Evolutionary conservation across 202 grass and related monocot species (phyloP).

Genomic region (Cymbopogon flexuosus): DNA sequence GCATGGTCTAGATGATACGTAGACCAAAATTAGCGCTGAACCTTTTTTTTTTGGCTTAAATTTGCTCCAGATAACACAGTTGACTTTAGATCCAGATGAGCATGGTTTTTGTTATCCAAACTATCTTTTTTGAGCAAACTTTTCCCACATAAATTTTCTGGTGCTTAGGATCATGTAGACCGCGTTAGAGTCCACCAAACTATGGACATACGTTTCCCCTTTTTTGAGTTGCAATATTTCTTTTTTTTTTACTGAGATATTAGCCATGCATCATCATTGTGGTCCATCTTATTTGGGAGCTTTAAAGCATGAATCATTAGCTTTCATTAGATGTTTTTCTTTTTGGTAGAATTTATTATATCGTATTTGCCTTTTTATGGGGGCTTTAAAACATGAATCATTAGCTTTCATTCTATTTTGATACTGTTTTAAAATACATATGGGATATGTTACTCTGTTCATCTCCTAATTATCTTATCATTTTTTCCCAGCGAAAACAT

Average conservation of each 20-base stretch:
- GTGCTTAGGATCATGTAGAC: background rate
- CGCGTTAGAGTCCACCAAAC: background rate
- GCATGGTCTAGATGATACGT: background rate
- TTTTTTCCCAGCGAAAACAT: slow-evolving; percentile 62
- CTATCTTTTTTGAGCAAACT: background rate
- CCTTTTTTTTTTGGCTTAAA: background rate
- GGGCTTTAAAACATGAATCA: background rate
- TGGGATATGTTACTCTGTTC: slow-evolving; percentile 19
- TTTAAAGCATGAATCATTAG: too few species aligned
- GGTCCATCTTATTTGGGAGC: background rate
- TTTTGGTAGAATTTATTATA: background rate
- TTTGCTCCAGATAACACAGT: background rate
- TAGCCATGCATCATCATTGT: background rate
- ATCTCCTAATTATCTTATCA: slow-evolving; percentile 10
- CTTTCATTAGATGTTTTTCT: background rate
- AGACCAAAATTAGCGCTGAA: background rate
- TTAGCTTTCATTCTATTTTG: background rate
- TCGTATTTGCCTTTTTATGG: background rate
- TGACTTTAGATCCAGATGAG: background rate
- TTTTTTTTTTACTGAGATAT: background rate
- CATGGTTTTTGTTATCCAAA: background rate
- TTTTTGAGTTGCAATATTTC: background rate
- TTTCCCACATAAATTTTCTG: background rate
- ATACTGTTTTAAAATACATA: background rate
- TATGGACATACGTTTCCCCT: background rate